phyloP scores from a whole-genome alignment of 768 basidiomycete species.

The Tricholoma hemisulphureum region DNA sequence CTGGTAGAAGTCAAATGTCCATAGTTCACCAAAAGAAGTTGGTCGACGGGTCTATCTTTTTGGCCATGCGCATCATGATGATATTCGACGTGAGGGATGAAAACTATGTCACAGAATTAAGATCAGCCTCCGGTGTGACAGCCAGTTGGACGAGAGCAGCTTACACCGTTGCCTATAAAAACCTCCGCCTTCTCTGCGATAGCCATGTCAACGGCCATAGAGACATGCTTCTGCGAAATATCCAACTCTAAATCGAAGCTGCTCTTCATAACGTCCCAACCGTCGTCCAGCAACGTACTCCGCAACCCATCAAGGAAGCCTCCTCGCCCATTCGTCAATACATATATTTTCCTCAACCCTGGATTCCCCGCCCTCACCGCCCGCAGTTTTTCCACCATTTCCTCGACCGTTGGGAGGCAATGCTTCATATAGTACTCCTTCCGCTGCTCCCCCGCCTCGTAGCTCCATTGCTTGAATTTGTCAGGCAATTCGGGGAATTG shows the following conservation, averaged over 20 bases:
- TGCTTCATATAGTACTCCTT: constrained; percentile 37
- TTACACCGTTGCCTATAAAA: constrained; percentile 70
- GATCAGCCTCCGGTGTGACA: too few species aligned
- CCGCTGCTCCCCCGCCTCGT: constrained; percentile 25
- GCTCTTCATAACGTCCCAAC: constrained; percentile 51
- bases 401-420: constrained; percentile 52
- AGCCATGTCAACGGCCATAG: constrained; percentile 67
- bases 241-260: constrained; percentile 53
- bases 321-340: constrained; percentile 62
- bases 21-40: constrained; percentile 33
- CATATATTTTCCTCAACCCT: constrained; percentile 48
- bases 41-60: constrained; percentile 26
- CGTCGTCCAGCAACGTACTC: constrained; percentile 32
- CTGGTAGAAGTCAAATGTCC: too few species aligned
- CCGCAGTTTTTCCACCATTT: constrained; percentile 46
- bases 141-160: constrained; percentile 26
- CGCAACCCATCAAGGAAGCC: constrained; percentile 50
- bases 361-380: constrained; percentile 29
- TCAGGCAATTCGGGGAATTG: constrained; percentile 51
- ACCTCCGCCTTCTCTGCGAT: constrained; percentile 61
- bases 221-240: constrained; percentile 55
- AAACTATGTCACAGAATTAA: constrained; percentile 26
- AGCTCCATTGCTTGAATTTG: constrained; percentile 29
- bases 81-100: constrained; percentile 38
- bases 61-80: constrained; percentile 33